Percentiles rank a stretch among this genome's conserved stretches.
Conservation (phyloP, 2,329 filamentous ascomycete genomes). For the Aspergillus aculeatus region DNA sequence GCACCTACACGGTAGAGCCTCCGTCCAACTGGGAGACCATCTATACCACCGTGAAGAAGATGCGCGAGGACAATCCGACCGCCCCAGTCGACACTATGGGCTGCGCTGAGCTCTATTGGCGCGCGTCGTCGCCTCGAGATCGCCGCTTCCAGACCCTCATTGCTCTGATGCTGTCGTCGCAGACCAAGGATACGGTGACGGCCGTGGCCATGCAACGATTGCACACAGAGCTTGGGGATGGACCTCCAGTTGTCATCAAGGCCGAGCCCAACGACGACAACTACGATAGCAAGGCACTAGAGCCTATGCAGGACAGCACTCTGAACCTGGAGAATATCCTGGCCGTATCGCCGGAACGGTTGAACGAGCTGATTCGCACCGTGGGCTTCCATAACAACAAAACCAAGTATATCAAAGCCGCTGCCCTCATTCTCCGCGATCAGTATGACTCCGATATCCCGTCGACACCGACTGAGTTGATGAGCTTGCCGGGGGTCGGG, state of each 20-base stretch:
- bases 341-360: conserved; percentile 61
- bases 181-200: conserved; percentile 91
- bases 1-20: conserved; percentile 48
- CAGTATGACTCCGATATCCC: conserved; percentile 75
- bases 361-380: conserved; percentile 75
- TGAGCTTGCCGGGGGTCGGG: conserved; percentile 78
- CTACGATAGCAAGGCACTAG: conserved; percentile 19
- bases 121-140: conserved; percentile 48
- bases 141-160: conserved; percentile 83
- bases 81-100: conserved; percentile 98
- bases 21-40: conserved; percentile 82
- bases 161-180: conserved; percentile 84
- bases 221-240: conserved; percentile 65
- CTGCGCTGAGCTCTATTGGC: conserved; percentile 60
- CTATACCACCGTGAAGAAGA: conserved; percentile 73
- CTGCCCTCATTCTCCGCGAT: conserved; percentile 71
- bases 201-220: conserved; percentile 77
- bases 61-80: conserved; percentile 65
- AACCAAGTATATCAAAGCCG: conserved; percentile 75
- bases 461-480: conserved; percentile 70
- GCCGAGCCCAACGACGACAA: conserved; percentile 30
- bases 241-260: conserved; percentile 17
- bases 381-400: conserved; percentile 97
- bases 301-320: conserved; percentile 39
- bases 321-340: conserved; percentile 78